Evolutionary conservation across 2,329 filamentous ascomycete genomes (phyloP), one percentile per base, ranked within the genome.

Genomic region (Hypoxylon sp.): DNA sequence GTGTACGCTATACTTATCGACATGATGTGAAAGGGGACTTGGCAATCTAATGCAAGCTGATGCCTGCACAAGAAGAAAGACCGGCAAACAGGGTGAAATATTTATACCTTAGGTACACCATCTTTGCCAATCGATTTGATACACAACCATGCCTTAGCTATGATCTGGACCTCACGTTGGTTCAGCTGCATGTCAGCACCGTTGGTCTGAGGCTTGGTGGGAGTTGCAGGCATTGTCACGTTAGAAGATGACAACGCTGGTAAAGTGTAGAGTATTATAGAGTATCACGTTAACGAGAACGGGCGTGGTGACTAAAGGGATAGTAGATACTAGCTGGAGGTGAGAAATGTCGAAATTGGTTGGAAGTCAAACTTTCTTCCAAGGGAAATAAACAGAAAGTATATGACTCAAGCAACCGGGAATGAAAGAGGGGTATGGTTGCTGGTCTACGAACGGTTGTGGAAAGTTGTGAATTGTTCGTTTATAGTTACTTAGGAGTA

Each of bases 71-170:
- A 30, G 9, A 30, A 25, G 25, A 30, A 6, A 7, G n/a, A 23
- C 23, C 2, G 13, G 11, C 21, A 32, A 11, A 43, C 19, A 17
- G 21, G 38, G 17, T 25, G 23, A 23, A 38, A 13, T 6, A 11
- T 28, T 11, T 63, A 58, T 63, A 71, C 69, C 59, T 59, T 19
- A 38, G 63, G 58, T 9, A 57, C 28, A 11, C 67, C 69, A 28
- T 66, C 25, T 11, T 67, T 69, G 28, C 9, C 28, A 41, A 65
- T 2, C 1, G 59, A 62, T 6, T 13, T 50, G n/a, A 71, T 65
- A 46, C 63, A 71, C 2, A 17, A n/a, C 63, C 62, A 69, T 2
- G 69, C 69, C 49, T 62, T 61, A 10, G 67, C 60, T 1, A 65
- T 34, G 34, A 71, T 25, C 11, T 65, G 50, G 5, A 65, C 60